Evolutionary conservation across 495 filamentous ascomycete species (phyloP).

Genomic region (Penicillium macrosclerotiorum): DNA sequence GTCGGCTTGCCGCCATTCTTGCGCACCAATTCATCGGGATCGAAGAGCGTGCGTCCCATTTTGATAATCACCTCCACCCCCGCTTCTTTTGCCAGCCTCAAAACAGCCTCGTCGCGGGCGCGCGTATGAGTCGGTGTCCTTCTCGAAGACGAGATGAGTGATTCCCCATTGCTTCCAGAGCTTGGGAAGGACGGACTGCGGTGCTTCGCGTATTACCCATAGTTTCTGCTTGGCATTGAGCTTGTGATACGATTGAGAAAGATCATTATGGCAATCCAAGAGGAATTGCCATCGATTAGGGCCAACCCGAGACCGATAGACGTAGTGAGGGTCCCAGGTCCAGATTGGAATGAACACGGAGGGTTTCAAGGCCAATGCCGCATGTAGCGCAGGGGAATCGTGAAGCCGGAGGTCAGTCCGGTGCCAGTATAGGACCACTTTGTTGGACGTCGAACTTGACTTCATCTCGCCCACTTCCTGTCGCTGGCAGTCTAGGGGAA

Average conservation of each 20-base stretch:
- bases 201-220: conserved; percentile 64
- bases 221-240: conserved; percentile 64
- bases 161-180: conserved; percentile 66
- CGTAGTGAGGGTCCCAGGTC: conserved; percentile 74
- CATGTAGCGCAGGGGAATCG: conserved; percentile 65
- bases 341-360: conserved; percentile 62
- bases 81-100: conserved; percentile 53
- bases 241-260: conserved; percentile 58
- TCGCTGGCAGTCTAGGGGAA: no score
- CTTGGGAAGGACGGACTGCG: conserved; percentile 63
- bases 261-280: conserved; percentile 64
- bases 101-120: conserved; percentile 55
- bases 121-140: conserved; percentile 69
- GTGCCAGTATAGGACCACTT: conserved; percentile 72
- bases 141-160: conserved; percentile 71
- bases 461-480: conserved; percentile 2
- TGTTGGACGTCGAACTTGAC: conserved; percentile 11
- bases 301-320: conserved; percentile 63
- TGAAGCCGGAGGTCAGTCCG: conserved; percentile 70
- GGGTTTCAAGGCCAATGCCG: conserved; percentile 61
- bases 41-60: conserved; percentile 63
- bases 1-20: conserved; percentile 63
- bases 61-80: conserved; percentile 61
- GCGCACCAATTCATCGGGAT: conserved; percentile 63
- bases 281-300: conserved; percentile 67